Percentiles rank a stretch among this genome's conserved stretches.
phyloP scores from a whole-genome alignment of 2,329 filamentous ascomycete genomes.

The Passalora sequoiae region DNA sequence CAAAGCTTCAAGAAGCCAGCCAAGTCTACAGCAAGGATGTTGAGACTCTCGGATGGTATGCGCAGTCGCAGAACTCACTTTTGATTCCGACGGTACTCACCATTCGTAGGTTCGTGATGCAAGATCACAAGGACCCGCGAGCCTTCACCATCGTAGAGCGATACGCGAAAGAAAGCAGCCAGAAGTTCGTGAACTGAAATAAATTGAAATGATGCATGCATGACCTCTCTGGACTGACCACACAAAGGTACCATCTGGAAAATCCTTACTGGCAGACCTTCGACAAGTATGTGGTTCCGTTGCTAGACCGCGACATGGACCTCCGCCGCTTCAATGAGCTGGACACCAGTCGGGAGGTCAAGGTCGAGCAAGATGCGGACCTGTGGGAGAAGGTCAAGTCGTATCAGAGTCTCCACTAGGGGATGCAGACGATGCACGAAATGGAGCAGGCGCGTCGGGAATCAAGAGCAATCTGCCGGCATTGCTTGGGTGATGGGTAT shows the following conservation, averaged over 20 bases:
- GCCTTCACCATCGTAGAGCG: constrained; percentile 73
- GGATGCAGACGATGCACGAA: no score
- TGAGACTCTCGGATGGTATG: constrained; percentile 50
- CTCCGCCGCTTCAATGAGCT: constrained; percentile 63
- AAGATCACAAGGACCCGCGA: constrained; percentile 61
- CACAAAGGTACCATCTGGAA: constrained; percentile 41
- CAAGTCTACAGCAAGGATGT: constrained; percentile 66
- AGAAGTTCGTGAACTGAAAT: no score
- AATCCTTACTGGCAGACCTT: constrained; percentile 75
- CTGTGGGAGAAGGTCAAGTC: constrained; percentile 34
- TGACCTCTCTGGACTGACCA: no score
- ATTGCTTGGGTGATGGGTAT: no score
- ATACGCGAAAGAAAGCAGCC: constrained; percentile 57
- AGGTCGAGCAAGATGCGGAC: constrained; percentile 31
- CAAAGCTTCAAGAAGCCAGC: constrained; percentile 70
- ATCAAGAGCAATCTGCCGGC: no score
- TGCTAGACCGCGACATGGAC: constrained; percentile 66
- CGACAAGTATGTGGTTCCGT: constrained; percentile 65
- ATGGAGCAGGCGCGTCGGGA: no score
- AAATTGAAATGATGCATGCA: no score
- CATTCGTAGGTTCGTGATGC: constrained; percentile 66
- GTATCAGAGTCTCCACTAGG: no score
- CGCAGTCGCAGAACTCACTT: neutral
- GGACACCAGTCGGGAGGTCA: constrained; percentile 47
- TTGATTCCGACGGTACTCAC: neutral